Percentiles rank a stretch among this genome's conserved stretches.
These are phyloP conservation scores for Amaranthus palmeri DNA, from an alignment of 148 eudicot genomes.

Conservation along the genomic window DNA sequence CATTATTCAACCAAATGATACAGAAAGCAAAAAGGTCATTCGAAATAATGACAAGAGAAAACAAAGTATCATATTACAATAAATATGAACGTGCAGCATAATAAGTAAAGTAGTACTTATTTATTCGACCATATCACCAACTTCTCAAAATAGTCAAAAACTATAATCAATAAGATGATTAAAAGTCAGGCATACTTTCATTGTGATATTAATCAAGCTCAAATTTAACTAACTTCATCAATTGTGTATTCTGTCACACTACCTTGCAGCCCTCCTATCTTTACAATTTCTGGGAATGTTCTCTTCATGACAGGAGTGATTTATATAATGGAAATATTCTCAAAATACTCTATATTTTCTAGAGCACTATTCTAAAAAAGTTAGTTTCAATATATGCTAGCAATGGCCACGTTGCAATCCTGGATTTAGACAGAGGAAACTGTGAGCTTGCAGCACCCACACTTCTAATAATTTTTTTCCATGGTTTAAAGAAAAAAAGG, in stretches of 20 bases:
- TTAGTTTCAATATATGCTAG: not conserved
- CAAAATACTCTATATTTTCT: not conserved
- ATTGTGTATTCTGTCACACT: no score
- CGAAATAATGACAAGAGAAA: not conserved
- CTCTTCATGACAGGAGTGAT: not conserved
- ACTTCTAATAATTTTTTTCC: no score
- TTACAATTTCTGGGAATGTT: not conserved
- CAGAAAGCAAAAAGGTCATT: no score
- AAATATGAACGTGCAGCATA: no score
- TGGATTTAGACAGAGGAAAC: not conserved
- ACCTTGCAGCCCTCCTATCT: no score
- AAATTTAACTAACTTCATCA: no score
- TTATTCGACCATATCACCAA: not conserved
- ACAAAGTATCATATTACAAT: not conserved
- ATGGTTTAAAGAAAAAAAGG: not conserved
- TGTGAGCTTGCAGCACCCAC: not conserved
- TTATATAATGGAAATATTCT: not conserved
- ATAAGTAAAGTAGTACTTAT: slow-evolving; percentile 1
- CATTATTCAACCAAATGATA: not conserved
- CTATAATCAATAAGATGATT: not conserved
- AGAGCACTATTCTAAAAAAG: not conserved
- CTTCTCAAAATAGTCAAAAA: not conserved
- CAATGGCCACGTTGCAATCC: not conserved
- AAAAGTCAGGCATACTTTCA: not conserved
- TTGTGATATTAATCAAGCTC: no score